phyloP scores from a whole-genome alignment of 1,284 basidiomycete species.

The Ustanciosporium gigantosporum region DNA sequence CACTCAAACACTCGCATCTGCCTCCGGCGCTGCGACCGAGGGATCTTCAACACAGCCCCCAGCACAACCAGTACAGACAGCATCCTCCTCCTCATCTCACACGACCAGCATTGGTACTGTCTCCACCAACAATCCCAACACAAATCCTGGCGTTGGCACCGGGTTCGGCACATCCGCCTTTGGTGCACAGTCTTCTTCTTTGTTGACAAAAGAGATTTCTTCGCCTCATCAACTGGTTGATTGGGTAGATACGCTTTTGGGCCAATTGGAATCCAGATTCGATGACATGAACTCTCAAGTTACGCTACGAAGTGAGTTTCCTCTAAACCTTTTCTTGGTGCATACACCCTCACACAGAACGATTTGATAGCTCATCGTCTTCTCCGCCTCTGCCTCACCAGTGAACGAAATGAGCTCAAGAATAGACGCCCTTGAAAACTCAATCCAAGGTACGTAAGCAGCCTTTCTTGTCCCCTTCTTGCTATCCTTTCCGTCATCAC shows the following conservation, averaged over 20 bases:
- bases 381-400: conserved; percentile 11
- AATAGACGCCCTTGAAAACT: conserved; percentile 55
- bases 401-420: conserved; percentile 58
- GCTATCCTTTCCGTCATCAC: too few relatives aligned
- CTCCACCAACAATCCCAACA: too few relatives aligned
- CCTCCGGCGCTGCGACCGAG: too few relatives aligned
- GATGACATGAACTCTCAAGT: conserved; percentile 53
- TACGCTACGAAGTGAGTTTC: conserved; percentile 47
- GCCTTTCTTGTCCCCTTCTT: too few relatives aligned
- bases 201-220: conserved; percentile 40
- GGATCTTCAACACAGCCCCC: too few relatives aligned
- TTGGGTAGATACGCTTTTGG: conserved; percentile 56
- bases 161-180: too few relatives aligned
- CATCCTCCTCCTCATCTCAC: too few relatives aligned
- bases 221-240: conserved; percentile 57
- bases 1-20: too few relatives aligned
- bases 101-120: too few relatives aligned
- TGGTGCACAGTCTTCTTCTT: too few relatives aligned
- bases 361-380: background rate
- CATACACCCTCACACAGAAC: background rate
- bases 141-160: too few relatives aligned
- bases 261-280: conserved; percentile 51
- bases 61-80: too few relatives aligned
- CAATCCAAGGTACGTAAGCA: conserved; percentile 54
- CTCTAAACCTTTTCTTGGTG: background rate